Percentiles rank a stretch among this genome's conserved stretches.
phyloP scores from a whole-genome alignment of 208 protist genomes.

The Leishmania martiniquensis region DNA sequence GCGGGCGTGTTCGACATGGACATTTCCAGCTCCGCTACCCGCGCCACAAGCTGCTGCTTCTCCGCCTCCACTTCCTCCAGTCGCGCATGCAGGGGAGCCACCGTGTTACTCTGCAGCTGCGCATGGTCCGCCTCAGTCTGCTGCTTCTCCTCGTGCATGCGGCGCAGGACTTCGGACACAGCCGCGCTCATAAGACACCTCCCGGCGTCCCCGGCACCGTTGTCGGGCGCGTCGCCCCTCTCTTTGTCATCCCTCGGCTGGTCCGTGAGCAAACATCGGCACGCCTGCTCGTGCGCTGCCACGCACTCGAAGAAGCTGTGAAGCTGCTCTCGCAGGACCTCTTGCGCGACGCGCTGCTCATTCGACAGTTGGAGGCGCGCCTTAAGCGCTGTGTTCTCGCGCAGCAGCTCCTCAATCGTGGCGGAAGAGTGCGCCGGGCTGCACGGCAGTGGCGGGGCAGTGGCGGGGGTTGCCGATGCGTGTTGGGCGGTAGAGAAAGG shows the following conservation, averaged over 20 bases:
- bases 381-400: constrained; percentile 59
- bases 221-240: neutral
- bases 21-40: constrained; percentile 47
- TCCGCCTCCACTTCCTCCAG: constrained; percentile 60
- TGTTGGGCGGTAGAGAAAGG: neutral
- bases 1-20: constrained; percentile 33
- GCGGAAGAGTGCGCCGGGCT: neutral
- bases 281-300: constrained; percentile 21
- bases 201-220: neutral
- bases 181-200: constrained; percentile 13
- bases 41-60: constrained; percentile 33
- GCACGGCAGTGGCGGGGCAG: neutral
- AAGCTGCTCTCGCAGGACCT: constrained; percentile 54
- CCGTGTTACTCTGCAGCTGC: constrained; percentile 36
- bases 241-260: neutral
- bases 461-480: neutral
- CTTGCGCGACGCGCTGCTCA: constrained; percentile 57
- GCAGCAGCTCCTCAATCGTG: constrained; percentile 45
- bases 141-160: constrained; percentile 49
- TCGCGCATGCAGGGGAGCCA: constrained; percentile 45
- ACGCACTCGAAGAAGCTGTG: constrained; percentile 60
- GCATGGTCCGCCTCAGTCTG: constrained; percentile 32
- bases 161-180: constrained; percentile 27
- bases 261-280: constrained; percentile 4
- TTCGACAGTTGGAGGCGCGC: constrained; percentile 45